Conservation (phyloP, 768 basidiomycete genomes). For the Psilocybe cubensis region DNA sequence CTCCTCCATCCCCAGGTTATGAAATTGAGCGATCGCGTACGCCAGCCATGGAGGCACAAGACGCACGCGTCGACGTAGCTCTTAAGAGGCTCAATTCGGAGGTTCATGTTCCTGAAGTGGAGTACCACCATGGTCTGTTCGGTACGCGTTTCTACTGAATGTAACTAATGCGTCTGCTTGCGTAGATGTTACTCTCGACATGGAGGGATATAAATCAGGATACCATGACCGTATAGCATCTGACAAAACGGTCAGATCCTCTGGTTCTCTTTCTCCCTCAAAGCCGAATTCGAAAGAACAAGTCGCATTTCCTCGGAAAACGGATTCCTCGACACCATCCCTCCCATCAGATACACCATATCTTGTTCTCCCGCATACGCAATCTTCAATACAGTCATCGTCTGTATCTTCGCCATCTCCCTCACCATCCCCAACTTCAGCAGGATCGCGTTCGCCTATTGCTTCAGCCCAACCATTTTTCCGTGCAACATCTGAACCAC, state of each 20-base stretch:
- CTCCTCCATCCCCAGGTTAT: constrained; percentile 30
- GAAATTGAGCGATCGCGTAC: constrained; percentile 25
- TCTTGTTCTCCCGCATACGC: constrained; percentile 17
- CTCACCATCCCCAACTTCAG: constrained; percentile 14
- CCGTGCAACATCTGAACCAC: constrained; percentile 66
- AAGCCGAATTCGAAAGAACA: constrained; percentile 5
- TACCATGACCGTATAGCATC: constrained; percentile 39
- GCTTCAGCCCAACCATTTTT: constrained; percentile 30
- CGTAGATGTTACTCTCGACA: constrained; percentile 79
- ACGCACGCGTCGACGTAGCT: constrained; percentile 52
- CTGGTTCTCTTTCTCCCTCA: constrained; percentile 11
- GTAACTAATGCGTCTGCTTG: constrained; percentile 1
- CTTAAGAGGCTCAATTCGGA: constrained; percentile 45
- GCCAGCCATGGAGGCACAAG: constrained; percentile 40
- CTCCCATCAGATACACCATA: neutral
- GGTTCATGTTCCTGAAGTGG: constrained; percentile 55
- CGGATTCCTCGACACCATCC: neutral
- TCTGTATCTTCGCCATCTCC: constrained; percentile 17
- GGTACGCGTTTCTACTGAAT: neutral
- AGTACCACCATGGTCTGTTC: constrained; percentile 60
- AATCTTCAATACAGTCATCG: constrained; percentile 20
- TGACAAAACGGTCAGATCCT: constrained; percentile 43
- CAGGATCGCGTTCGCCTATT: constrained; percentile 20
- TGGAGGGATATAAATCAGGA: constrained; percentile 75
- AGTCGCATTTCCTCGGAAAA: constrained; percentile 21